Percentiles rank a stretch among this genome's conserved stretches.
phyloP scores from a whole-genome alignment of 1,284 basidiomycete genomes.

The Tylopilus orsonianus region DNA sequence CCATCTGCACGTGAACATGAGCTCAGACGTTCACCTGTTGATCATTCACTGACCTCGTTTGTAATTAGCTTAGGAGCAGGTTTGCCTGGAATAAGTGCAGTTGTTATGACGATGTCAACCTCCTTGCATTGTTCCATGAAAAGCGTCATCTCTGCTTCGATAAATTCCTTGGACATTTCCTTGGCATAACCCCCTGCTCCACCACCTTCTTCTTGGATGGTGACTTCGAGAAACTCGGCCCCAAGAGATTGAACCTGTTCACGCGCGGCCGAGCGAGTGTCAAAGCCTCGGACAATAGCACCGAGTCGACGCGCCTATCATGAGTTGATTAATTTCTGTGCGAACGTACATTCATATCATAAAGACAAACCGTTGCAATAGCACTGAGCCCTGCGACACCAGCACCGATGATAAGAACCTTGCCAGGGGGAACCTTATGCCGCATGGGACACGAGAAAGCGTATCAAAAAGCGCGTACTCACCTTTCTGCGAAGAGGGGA shows the following conservation, averaged over 20 bases:
- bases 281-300: slow-evolving; percentile 83
- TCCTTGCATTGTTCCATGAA: slow-evolving; percentile 85
- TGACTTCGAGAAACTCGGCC: slow-evolving; percentile 82
- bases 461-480: neutral
- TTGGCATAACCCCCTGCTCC: slow-evolving; percentile 86
- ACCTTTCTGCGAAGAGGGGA: slow-evolving; percentile 24
- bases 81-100: slow-evolving; percentile 80
- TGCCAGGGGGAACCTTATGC: slow-evolving; percentile 76
- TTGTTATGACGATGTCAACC: slow-evolving; percentile 85
- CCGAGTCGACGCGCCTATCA: slow-evolving; percentile 72
- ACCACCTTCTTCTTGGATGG: slow-evolving; percentile 74
- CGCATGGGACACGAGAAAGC: slow-evolving; percentile 19
- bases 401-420: slow-evolving; percentile 82
- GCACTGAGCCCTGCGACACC: slow-evolving; percentile 86
- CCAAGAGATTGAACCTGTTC: slow-evolving; percentile 87
- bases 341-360: neutral
- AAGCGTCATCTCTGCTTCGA: slow-evolving; percentile 84
- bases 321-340: slow-evolving; percentile 7
- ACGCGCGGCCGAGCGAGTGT: slow-evolving; percentile 77
- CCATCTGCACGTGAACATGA: slow-evolving; percentile 49
- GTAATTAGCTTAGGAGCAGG: slow-evolving; percentile 82
- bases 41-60: slow-evolving; percentile 45
- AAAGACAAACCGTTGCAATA: slow-evolving; percentile 65
- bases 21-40: neutral
- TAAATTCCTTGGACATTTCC: slow-evolving; percentile 87